phyloP scores from a whole-genome alignment of 2,329 filamentous ascomycete genomes.

The Cadophora malorum region DNA sequence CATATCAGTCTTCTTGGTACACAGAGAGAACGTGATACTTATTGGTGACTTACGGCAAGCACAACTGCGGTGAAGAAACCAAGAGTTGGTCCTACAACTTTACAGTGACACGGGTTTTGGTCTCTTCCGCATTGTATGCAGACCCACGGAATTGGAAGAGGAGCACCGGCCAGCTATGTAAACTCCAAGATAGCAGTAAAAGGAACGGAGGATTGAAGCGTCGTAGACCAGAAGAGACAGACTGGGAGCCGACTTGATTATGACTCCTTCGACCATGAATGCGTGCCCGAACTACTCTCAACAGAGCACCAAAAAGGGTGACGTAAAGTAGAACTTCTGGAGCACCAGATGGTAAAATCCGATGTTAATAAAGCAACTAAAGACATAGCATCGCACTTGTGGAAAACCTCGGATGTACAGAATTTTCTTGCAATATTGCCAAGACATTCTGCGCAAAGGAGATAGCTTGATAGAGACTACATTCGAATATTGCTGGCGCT shows the following conservation, averaged over 20 bases:
- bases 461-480: not conserved
- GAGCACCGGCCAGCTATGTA: constrained; percentile 11
- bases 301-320: not conserved
- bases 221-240: not conserved
- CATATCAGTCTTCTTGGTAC: not conserved
- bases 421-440: not conserved
- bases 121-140: constrained; percentile 56
- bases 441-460: not conserved
- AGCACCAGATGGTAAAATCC: not conserved
- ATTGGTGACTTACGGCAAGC: constrained; percentile 52
- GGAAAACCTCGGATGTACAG: not conserved
- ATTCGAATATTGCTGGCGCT: not conserved
- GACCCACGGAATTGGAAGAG: constrained; percentile 25
- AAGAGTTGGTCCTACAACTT: constrained; percentile 61
- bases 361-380: not conserved
- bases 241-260: not conserved
- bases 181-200: not conserved
- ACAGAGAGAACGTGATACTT: too few relatives aligned
- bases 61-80: constrained; percentile 54
- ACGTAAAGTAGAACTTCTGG: not conserved
- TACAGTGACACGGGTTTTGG: constrained; percentile 63
- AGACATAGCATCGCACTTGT: not conserved
- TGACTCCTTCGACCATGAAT: not conserved
- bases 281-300: not conserved
- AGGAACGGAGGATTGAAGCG: not conserved